Percentiles rank a stretch among this genome's conserved stretches.
phyloP scores from a whole-genome alignment of 2,329 filamentous ascomycete species.

The Bipolaris sorokiniana region DNA sequence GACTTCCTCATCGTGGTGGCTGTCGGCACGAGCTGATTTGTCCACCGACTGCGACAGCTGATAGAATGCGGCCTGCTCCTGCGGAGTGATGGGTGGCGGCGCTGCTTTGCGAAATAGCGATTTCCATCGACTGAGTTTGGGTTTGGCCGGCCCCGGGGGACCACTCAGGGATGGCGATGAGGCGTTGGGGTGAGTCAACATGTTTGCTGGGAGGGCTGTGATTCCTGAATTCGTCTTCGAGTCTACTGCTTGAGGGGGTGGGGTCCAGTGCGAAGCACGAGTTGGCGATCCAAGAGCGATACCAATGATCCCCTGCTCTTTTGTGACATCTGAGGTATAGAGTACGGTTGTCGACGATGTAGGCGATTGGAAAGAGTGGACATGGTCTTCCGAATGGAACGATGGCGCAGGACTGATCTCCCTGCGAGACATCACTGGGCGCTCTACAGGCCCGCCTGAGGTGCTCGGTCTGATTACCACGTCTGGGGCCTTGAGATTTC shows the following conservation, averaged over 20 bases:
- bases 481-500: conserved; percentile 38
- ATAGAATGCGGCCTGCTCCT: conserved; percentile 44
- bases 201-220: conserved; percentile 20
- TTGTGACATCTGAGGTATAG: conserved; percentile 39
- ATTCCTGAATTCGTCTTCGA: conserved; percentile 9
- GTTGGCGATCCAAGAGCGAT: conserved; percentile 51
- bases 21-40: conserved; percentile 36
- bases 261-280: conserved; percentile 38
- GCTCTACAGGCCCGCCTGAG: conserved; percentile 43
- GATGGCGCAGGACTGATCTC: conserved; percentile 40
- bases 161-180: conserved; percentile 17
- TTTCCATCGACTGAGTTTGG: conserved; percentile 49
- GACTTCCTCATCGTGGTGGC: conserved; percentile 40
- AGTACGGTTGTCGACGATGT: conserved; percentile 40
- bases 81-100: conserved; percentile 26
- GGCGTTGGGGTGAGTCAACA: conserved; percentile 5
- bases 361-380: conserved; percentile 37
- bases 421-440: conserved; percentile 44
- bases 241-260: conserved; percentile 27
- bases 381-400: conserved; percentile 32
- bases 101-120: conserved; percentile 47
- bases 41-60: conserved; percentile 38
- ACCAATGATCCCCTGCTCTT: conserved; percentile 44
- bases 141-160: conserved; percentile 32
- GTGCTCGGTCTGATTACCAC: conserved; percentile 44